Percentiles rank a stretch among this genome's conserved stretches.
These are phyloP conservation scores for Monosporascus cannonballus DNA, from an alignment of 2,329 filamentous ascomycete genomes.

Conservation along the genomic window DNA sequence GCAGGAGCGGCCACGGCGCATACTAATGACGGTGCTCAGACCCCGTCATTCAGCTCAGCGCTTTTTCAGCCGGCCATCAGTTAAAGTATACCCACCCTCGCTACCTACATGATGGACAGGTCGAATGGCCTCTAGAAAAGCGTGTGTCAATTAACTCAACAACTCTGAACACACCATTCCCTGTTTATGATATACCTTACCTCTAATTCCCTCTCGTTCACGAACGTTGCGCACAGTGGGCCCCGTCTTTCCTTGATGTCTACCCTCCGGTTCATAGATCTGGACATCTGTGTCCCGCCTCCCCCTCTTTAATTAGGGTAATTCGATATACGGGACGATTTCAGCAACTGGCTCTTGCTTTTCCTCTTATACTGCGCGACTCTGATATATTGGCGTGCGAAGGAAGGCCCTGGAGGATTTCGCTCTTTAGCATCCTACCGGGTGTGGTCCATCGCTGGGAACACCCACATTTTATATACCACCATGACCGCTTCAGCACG, in stretches of 20 bases:
- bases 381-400: not conserved
- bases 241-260: not conserved
- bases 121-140: not conserved
- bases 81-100: not conserved
- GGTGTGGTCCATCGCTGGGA: not conserved
- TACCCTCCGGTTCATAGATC: not conserved
- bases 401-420: not conserved
- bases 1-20: not conserved
- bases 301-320: not conserved
- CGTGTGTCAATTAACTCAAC: not conserved
- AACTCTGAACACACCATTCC: not conserved
- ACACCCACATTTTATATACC: not conserved
- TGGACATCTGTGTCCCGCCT: not conserved
- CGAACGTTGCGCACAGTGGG: not conserved
- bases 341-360: not conserved
- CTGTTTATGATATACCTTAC: not conserved
- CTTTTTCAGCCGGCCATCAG: not conserved
- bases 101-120: not conserved
- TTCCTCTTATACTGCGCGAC: not conserved
- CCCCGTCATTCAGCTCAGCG: not conserved
- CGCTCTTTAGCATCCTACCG: not conserved
- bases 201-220: not conserved
- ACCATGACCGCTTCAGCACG: slow-evolving; percentile 19
- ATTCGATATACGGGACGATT: not conserved
- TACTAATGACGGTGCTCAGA: not conserved